phyloP scores from a whole-genome alignment of 163 green algal species.

The Prototheca wickerhamii region DNA sequence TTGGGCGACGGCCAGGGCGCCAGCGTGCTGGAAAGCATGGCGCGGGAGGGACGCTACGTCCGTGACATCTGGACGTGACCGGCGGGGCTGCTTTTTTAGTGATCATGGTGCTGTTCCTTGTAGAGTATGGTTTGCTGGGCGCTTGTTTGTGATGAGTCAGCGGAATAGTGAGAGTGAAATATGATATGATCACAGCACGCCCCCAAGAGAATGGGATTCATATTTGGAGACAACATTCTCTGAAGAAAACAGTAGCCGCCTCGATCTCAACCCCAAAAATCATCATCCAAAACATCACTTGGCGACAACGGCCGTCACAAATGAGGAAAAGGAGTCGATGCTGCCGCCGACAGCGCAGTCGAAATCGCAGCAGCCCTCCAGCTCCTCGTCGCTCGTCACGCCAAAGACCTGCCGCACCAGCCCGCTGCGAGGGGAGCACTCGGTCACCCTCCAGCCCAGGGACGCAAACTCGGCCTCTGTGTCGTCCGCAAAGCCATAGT shows the following conservation, averaged over 20 bases:
- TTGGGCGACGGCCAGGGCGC: slow-evolving; percentile 36
- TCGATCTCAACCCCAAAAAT: not conserved
- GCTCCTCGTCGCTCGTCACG: not conserved
- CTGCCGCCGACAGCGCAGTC: not conserved
- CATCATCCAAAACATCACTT: not conserved
- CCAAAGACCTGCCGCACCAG: not conserved
- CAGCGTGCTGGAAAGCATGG: slow-evolving; percentile 51
- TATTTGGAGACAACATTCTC: no score
- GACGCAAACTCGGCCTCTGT: not conserved
- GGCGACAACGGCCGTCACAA: not conserved
- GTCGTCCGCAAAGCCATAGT: not conserved
- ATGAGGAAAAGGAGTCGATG: not conserved
- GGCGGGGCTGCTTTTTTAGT: no score
- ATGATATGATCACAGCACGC: no score
- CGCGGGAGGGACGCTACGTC: slow-evolving; percentile 71
- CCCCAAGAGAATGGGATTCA: no score
- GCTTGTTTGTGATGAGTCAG: not conserved
- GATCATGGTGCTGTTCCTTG: not conserved
- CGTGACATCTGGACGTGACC: slow-evolving; percentile 79
- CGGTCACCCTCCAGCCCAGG: not conserved
- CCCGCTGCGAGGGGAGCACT: not conserved
- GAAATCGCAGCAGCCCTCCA: slow-evolving; percentile 3
- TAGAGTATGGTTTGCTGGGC: not conserved
- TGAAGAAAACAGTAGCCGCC: no score
- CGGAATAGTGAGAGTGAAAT: no score